Conservation (phyloP, 208 protist species). For the Entamoeba histolytica region DNA sequence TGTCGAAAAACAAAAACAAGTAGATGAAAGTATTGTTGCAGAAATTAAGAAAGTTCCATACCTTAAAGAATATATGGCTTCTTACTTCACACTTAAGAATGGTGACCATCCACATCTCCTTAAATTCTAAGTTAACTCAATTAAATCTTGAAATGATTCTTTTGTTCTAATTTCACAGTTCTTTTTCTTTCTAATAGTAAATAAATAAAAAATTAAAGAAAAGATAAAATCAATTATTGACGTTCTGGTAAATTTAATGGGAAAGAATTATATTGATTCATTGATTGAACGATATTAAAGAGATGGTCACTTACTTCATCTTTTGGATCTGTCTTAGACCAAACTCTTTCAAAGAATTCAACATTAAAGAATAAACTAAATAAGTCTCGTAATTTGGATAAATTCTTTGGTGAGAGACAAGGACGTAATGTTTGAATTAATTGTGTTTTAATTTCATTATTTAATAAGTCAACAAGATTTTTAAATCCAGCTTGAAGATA, state of each 20-base stretch:
- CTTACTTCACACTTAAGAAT: conserved; percentile 50
- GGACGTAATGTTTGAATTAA: not conserved
- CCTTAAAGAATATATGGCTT: conserved; percentile 44
- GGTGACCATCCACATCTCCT: conserved; percentile 50
- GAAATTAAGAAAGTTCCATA: conserved; percentile 35
- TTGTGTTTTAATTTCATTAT: not conserved
- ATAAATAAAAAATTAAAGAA: no score
- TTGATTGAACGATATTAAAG: not conserved
- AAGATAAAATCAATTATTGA: no score
- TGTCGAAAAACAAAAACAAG: conserved; percentile 43
- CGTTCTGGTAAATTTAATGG: not conserved
- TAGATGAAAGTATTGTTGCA: conserved; percentile 44
- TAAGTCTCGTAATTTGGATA: not conserved
- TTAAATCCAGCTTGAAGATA: not conserved
- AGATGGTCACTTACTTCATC: not conserved
- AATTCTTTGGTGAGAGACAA: not conserved
- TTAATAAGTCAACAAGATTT: not conserved
- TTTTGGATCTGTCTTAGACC: not conserved
- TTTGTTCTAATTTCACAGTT: no score
- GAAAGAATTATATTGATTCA: not conserved
- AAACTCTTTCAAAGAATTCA: not conserved
- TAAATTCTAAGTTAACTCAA: not conserved
- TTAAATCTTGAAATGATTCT: no score
- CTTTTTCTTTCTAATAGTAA: no score
- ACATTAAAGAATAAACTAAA: not conserved